Conservation (phyloP, 2,329 filamentous ascomycete species). For the Alternaria arbusti region DNA sequence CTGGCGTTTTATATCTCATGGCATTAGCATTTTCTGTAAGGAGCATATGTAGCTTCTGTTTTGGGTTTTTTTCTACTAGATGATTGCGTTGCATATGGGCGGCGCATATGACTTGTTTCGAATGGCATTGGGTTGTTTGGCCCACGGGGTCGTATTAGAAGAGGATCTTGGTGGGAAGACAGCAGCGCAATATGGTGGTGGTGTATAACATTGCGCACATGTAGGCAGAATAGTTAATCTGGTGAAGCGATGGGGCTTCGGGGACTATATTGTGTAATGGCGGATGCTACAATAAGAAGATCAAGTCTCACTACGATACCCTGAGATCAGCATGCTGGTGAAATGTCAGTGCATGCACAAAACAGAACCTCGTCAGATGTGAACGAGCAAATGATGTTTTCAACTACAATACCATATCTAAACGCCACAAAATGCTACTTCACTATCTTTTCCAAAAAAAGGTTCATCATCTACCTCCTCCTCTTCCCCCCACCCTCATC, state of each 20-base stretch:
- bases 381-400: neutral
- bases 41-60: neutral
- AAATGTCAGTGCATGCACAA: neutral
- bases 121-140: neutral
- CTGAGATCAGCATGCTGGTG: too few species aligned
- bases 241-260: neutral
- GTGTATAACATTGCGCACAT: neutral
- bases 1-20: neutral
- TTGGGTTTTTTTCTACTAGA: neutral
- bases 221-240: neutral
- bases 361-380: neutral
- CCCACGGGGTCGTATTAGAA: neutral
- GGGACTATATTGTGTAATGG: constrained; percentile 3
- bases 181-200: neutral
- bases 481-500: constrained; percentile 50
- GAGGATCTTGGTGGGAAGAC: neutral
- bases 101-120: neutral
- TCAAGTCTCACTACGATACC: neutral
- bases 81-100: neutral
- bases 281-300: neutral
- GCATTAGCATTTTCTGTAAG: neutral
- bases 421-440: neutral
- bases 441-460: too few species aligned
- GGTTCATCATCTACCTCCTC: constrained; percentile 24
- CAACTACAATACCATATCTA: neutral